phyloP scores from a whole-genome alignment of 2,329 filamentous ascomycete species.

The Fusarium sp. region DNA sequence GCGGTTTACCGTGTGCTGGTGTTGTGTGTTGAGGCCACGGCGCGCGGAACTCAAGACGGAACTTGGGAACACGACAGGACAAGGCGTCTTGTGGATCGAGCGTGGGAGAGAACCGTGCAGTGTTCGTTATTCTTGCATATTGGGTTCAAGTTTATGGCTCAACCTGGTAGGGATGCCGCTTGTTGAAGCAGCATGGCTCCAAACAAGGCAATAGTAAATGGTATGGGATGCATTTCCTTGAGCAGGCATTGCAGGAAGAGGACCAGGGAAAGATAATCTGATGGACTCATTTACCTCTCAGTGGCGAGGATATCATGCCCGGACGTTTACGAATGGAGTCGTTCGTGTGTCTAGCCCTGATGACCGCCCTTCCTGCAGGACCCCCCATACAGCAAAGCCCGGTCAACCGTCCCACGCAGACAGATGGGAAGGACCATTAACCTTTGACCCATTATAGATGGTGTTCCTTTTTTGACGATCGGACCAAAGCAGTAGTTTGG shows the following conservation, averaged over 20 bases:
- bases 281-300: background rate
- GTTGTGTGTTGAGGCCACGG: background rate
- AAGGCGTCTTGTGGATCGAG: background rate
- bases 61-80: background rate
- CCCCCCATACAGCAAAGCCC: background rate
- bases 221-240: background rate
- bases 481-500: background rate
- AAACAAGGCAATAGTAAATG: background rate
- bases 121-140: background rate
- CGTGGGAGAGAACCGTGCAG: background rate
- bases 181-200: background rate
- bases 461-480: background rate
- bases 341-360: conserved; percentile 6
- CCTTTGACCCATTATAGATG: background rate
- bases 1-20: background rate
- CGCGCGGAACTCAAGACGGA: background rate
- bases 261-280: background rate
- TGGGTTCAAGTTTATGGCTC: background rate
- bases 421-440: background rate
- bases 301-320: conserved; percentile 4
- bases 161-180: background rate
- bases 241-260: background rate
- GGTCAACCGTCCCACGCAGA: background rate
- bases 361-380: background rate
- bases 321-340: conserved; percentile 8